Evolutionary conservation across 192 early-diverging fungal genomes (phyloP), one percentile per base, ranked within the genome.

Genomic region (Rhizophlyctis rosea): DNA sequence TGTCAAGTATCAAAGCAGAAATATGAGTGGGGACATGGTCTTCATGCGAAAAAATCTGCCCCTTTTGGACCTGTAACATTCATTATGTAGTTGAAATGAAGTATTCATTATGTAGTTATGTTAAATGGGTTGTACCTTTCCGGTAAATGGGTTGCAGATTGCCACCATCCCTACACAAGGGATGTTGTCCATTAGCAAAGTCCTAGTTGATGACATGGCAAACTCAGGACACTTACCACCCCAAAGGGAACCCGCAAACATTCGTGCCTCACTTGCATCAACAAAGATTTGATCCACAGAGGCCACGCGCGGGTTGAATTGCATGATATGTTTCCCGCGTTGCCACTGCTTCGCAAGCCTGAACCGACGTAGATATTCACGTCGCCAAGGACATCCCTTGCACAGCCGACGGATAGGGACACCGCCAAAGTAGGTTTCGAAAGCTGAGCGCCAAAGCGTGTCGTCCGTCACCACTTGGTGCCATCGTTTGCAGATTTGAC

Each of bases 241-340:
- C 7, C 73, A 68, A 14, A 72, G 23, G 21, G 80, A 78, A 5
- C 79, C 82, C n/a, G 73, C 77, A 16, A 77, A 60, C 70, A 87
- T 75, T 54, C 73, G 72, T 1, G 76, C 75, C 4, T 82, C 71
- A 25, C 84, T 71, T 29, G 50, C 65, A 44, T 85, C 79, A 14
- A 78, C 67, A 61, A 74, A 73, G 4, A 84, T 64, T 3, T 59
- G 51, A 23, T 78, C 67, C 23, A 89, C 69, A 3, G 71, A 65
- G 25, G 82, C 83, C 29, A 87, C 80, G 30, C 79, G 73, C 23
- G 87, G 84, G 61, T 86, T 71, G 50, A 87, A 81, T 52, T 73
- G 76, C 4, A 77, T 62, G 33, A 70, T 63, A 25, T 69, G 71
- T 44, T 73, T 77, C 16, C 71, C 68, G 33, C 64, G 25, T 29